Evolutionary conservation across 441 rosid genomes (phyloP).

Genomic region (Gossypium gossypioides): DNA sequence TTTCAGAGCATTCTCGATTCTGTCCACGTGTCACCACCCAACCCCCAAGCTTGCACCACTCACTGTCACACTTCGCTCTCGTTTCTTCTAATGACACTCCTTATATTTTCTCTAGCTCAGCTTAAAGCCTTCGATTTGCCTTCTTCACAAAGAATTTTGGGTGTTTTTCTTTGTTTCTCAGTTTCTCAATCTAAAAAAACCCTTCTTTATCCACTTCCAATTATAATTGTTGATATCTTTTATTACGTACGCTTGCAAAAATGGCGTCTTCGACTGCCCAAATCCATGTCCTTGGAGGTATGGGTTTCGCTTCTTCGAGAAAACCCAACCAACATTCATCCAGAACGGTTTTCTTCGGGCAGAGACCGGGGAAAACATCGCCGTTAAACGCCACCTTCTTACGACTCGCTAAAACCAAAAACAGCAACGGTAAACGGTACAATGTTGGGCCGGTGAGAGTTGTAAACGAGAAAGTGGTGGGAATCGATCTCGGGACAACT

Average conservation of each 20-base stretch:
- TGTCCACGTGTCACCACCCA: conserved; percentile 7
- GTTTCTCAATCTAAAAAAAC: background rate
- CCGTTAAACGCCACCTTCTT: conserved; percentile 31
- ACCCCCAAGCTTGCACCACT: background rate
- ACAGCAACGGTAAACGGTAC: conserved; percentile 19
- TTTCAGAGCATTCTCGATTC: conserved; percentile 31
- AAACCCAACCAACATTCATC: conserved; percentile 22
- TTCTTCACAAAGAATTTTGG: background rate
- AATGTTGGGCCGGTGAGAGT: conserved; percentile 44
- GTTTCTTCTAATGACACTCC: background rate
- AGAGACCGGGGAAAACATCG: conserved; percentile 18
- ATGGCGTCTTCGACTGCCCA: conserved; percentile 63
- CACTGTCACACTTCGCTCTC: background rate
- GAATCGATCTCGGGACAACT: conserved; percentile 67
- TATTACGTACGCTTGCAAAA: no score
- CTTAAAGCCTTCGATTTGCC: background rate
- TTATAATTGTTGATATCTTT: background rate
- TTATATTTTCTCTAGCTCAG: conserved; percentile 18
- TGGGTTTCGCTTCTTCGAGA: conserved; percentile 28
- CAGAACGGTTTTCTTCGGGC: conserved; percentile 51
- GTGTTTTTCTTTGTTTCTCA: background rate
- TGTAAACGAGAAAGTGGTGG: conserved; percentile 58
- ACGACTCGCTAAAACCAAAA: conserved; percentile 10
- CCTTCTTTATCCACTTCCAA: background rate
- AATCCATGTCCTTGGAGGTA: conserved; percentile 40